A percentile compares a stretch with the other conserved stretches of the same genome.
Evolutionary conservation across 2,329 filamentous ascomycete species (phyloP).

Genomic region (Cercospora sesami): DNA sequence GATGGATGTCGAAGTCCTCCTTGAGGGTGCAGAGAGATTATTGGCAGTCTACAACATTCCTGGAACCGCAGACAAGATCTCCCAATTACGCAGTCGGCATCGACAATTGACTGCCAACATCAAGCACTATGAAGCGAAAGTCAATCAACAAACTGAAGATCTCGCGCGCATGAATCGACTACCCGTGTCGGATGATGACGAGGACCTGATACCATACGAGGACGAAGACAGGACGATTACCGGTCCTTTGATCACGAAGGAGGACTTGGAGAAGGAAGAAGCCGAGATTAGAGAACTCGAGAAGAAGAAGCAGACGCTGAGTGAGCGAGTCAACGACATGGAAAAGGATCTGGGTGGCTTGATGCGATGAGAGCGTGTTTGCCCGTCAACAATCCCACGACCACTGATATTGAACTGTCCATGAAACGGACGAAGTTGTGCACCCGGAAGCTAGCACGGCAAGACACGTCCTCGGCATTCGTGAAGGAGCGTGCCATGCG

Average conservation of each 20-base stretch:
- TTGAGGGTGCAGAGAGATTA: constrained; percentile 85
- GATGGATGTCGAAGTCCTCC: constrained; percentile 80
- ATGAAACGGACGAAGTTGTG: not conserved
- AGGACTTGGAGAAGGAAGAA: constrained; percentile 68
- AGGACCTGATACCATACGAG: constrained; percentile 49
- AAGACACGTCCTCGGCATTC: not conserved
- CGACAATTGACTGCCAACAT: constrained; percentile 71
- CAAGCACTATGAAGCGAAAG: constrained; percentile 75
- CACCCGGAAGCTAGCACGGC: not conserved
- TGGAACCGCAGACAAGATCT: constrained; percentile 75
- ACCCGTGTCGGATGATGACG: constrained; percentile 34
- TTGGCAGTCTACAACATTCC: constrained; percentile 82
- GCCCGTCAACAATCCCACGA: not conserved
- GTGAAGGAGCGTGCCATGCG: too few relatives aligned
- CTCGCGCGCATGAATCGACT: constrained; percentile 69
- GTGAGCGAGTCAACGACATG: constrained; percentile 66
- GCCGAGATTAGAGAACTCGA: constrained; percentile 67
- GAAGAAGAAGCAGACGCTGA: constrained; percentile 60
- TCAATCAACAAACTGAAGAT: constrained; percentile 72
- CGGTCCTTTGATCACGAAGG: constrained; percentile 60
- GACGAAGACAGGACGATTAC: constrained; percentile 47
- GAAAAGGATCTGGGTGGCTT: constrained; percentile 66
- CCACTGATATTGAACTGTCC: not conserved
- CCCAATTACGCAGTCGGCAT: constrained; percentile 68
- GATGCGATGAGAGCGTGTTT: constrained; percentile 44